Evolutionary conservation across 2,329 filamentous ascomycete genomes (phyloP), one percentile per base, ranked within the genome.

Genomic region (Xylariaceae sp.): DNA sequence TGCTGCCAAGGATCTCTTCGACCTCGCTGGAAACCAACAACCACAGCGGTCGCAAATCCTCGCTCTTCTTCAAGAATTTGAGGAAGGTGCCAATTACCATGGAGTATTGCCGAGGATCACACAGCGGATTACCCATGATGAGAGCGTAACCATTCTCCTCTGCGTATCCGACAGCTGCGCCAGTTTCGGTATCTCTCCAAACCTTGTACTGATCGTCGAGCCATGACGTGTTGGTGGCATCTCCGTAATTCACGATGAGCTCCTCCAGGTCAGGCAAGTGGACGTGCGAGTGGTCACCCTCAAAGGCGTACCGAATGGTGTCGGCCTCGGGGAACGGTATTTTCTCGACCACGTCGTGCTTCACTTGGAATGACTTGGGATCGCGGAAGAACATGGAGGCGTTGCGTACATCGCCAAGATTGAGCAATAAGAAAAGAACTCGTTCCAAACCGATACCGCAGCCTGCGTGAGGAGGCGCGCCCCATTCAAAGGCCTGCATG

Each of bases 171-270:
- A 95, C 76, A 4, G 89, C 89, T 0, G 89, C 90, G 37, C 90
- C 90, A 2, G 86, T 91, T 26, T 69, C 63, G 17, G 77, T 67
- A 59, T 95, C 88, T 22, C 90, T 83, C 88, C 89, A 96, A 43
- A 95, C 82, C 57, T 87, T 76, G 62, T 90, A 95, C 6, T 89
- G 82, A 6, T 89, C 86, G 61, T 96, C 90, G 7, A 93, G 78
- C 89, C 89, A 96, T 0, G 89, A 93, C 0, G 90, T 96, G 58
- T 95, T 94, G 37, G 89, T 89, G 2, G 90, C 89, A 64, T 96
- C 90, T 48, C 90, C 90, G 54, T 96, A 96, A 64, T 96, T 96
- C 59, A 89, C 89, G 62, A 96, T 89, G 32, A 96, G 81, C 60
- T 95, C 85, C 61, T 90, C 87, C 4, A 96, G 62, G 0, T 87